Percentiles rank a stretch among this genome's conserved stretches.
These are phyloP conservation scores for Crepidotus variabilis DNA, from an alignment of 768 basidiomycete species.

Conservation along the genomic window DNA sequence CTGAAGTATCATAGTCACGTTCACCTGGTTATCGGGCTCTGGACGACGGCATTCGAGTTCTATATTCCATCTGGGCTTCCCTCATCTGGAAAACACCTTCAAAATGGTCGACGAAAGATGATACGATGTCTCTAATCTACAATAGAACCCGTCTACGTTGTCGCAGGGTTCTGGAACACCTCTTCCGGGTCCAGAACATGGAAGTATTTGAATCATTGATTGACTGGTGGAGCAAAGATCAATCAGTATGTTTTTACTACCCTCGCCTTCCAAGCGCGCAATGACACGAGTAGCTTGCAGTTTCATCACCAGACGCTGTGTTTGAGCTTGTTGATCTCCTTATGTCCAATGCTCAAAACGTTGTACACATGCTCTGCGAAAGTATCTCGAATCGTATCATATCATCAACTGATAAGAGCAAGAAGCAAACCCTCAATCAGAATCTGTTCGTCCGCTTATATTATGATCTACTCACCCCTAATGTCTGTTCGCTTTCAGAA, in stretches of 20 bases:
- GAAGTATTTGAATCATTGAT: slow-evolving; percentile 85
- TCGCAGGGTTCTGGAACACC: slow-evolving; percentile 76
- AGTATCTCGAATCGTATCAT: slow-evolving; percentile 63
- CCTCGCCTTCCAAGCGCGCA: slow-evolving; percentile 2
- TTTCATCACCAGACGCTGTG: slow-evolving; percentile 42
- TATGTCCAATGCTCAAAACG: slow-evolving; percentile 78
- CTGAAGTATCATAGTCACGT: slow-evolving; percentile 43
- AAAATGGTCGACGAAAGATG: slow-evolving; percentile 53
- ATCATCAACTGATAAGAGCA: slow-evolving; percentile 51
- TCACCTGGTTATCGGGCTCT: slow-evolving; percentile 76
- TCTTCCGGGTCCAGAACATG: slow-evolving; percentile 75
- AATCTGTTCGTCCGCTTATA: slow-evolving; percentile 52
- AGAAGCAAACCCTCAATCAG: slow-evolving; percentile 58
- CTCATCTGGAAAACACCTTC: slow-evolving; percentile 46
- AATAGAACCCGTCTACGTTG: slow-evolving; percentile 64
- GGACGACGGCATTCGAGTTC: slow-evolving; percentile 75
- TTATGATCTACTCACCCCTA: background rate
- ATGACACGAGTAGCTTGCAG: slow-evolving; percentile 27
- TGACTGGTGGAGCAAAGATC: slow-evolving; percentile 73
- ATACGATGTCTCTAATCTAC: slow-evolving; percentile 65
- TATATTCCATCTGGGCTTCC: slow-evolving; percentile 73
- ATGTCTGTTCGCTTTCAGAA: slow-evolving; percentile 36
- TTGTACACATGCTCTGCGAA: slow-evolving; percentile 88
- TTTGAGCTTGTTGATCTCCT: slow-evolving; percentile 86
- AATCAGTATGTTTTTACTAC: slow-evolving; percentile 33